Base-by-base conservation (phyloP, 2,329 filamentous ascomycete species). In the Celoporthe dispersa region DNA sequence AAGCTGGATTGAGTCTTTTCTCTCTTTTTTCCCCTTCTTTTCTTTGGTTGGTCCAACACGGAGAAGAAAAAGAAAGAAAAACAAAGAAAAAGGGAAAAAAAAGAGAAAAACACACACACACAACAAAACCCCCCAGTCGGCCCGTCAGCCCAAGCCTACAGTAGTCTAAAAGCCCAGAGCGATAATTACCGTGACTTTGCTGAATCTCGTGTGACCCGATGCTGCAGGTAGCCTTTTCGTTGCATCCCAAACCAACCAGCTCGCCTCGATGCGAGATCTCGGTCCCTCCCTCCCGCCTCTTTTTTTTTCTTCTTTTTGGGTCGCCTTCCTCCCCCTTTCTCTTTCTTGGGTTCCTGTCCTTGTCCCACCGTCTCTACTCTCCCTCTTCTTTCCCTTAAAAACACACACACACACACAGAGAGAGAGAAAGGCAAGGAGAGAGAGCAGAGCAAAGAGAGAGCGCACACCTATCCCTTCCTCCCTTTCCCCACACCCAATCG, bases 131-230 rank as follows among this genome's bases (percentile, higher is more conserved):
- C 14, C 14, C 39, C 44, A 9, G 44, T n/a, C 44, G 22, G 44
- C 44, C 44, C 22, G 44, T n/a, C 22, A 48, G 44, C 44, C 44
- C 41, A 22, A 9, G 22, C 44, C 22, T n/a, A 9, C 44, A n/a
- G n/a, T 48, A n/a, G 22, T 22, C 44, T 22, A 22, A 48, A 39
- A 11, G 35, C 6, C 44, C 44, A 7, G 11, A 48, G 44, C 44
- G 44, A 48, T 48, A n/a, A 8, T 48, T 19, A 22, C 19, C 22
- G 44, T 48, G 2, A 9, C 44, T n/a, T n/a, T 48, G 44, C 63
- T 53, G 59, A 55, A 71, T 71, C 67, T 69, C 39, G 70, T 71
- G 70, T 61, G 55, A 69, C 70, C 51, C 44, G 44, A 64, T 59
- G 14, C 39, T 69, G 70, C 67, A 57, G 48, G 60, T 48, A 59